Percentiles rank a stretch among this genome's conserved stretches.
phyloP scores from a whole-genome alignment of 495 filamentous ascomycete species.

The Schizothecium vesticola region DNA sequence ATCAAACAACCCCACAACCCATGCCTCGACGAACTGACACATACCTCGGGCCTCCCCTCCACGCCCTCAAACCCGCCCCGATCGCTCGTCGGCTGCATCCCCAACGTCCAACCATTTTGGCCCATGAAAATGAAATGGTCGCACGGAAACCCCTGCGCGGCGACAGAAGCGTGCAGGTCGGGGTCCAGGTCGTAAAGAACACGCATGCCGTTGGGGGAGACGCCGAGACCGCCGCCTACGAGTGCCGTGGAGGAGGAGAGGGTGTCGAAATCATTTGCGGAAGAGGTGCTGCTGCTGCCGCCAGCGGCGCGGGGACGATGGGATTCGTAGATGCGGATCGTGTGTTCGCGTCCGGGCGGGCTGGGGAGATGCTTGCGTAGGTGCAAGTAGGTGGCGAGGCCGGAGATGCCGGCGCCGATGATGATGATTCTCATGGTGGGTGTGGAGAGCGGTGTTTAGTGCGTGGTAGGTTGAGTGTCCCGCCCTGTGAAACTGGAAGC shows the following conservation, averaged over 20 bases:
- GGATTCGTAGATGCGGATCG: conserved; percentile 37
- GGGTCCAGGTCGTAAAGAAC: conserved; percentile 39
- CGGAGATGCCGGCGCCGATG: conserved; percentile 48
- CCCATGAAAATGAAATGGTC: conserved; percentile 16
- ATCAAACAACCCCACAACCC: conserved; percentile 14
- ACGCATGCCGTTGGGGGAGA: conserved; percentile 48
- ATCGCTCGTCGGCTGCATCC: conserved; percentile 9
- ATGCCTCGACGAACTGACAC: conserved; percentile 7
- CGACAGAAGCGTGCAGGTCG: conserved; percentile 21
- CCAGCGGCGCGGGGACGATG: conserved; percentile 7
- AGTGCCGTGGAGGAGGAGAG: conserved; percentile 27
- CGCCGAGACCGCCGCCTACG: conserved; percentile 47
- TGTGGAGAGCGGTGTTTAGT: too few relatives aligned
- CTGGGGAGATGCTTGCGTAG: conserved; percentile 44
- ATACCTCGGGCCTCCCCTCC: conserved; percentile 6
- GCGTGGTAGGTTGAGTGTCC: too few relatives aligned
- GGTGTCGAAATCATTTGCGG: conserved; percentile 16
- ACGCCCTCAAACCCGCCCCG: conserved; percentile 11
- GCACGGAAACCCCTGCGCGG: conserved; percentile 14
- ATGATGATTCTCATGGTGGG: conserved; percentile 51
- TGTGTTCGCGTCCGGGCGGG: conserved; percentile 6
- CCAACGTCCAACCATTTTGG: conserved; percentile 14
- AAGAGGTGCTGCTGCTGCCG: conserved; percentile 30
- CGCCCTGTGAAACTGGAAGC: too few relatives aligned
- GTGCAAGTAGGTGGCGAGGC: conserved; percentile 44